Evolutionary conservation across 306 rosid genomes (phyloP), one percentile per base, ranked within the genome.

Genomic region (Sindora glabra): DNA sequence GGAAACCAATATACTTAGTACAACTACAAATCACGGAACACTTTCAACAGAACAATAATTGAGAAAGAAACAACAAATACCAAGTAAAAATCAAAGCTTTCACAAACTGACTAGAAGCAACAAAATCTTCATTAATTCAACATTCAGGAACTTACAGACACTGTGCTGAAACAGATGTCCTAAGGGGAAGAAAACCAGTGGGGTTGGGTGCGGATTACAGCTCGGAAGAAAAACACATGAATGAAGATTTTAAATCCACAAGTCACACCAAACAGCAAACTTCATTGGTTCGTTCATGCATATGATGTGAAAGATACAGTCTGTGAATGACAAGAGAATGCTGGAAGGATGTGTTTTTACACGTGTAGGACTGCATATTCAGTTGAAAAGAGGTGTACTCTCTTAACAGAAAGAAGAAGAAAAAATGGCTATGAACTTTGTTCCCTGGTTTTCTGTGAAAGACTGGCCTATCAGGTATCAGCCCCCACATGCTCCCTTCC

Each of bases 401-500:
- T 42, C 30, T 3, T 29, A 53, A 67, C 40, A 57, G 55, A 56
- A 77, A n/a, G n/a, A 34, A 45, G 68, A 72, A 76, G 59, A 72
- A 62, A 64, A 46, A n/a, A n/a, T n/a, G n/a, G 67, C 51, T 47
- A 41, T 52, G 58, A 72, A 73, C 55, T 66, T 65, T 74, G 64
- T 63, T 72, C 68, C 94, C 89, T 72, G 86, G 83, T 79, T 79
- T 85, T 87, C 89, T 77, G 89, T 81, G 95, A 83, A 65, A 70
- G 53, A 26, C 62, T 65, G 78, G 69, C 74, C 79, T 59, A 23
- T 44, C 25, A 79, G 42, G n/a, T n/a, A n/a, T n/a, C n/a, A n/a
- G n/a, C n/a, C 85, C 89, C 87, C 91, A 82, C 96, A 79, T 81
- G 87, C 65, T 77, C 13, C 64, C 60, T 50, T 44, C 59, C 18